Percentiles rank a stretch among this genome's conserved stretches.
These are phyloP conservation scores for Annulohypoxylon bovei DNA, from an alignment of 495 filamentous ascomycete genomes.

Conservation along the genomic window DNA sequence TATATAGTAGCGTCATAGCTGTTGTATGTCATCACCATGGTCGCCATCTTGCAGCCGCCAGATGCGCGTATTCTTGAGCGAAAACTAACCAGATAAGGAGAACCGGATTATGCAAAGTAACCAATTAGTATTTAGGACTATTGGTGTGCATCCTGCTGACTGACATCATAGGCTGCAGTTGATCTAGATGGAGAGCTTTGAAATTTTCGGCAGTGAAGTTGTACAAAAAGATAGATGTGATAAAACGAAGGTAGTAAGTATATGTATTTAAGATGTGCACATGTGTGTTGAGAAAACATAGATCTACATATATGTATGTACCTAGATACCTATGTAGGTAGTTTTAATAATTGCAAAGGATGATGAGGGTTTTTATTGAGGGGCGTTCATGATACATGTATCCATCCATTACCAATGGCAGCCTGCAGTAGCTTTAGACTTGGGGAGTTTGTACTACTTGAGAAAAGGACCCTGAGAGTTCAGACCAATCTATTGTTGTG, in stretches of 20 bases:
- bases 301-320: background rate
- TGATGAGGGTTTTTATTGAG: background rate
- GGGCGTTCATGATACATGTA: constrained; percentile 1
- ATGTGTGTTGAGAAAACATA: background rate
- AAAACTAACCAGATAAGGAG: constrained; percentile 4
- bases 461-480: constrained; percentile 25
- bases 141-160: constrained; percentile 15
- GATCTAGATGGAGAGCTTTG: constrained; percentile 2
- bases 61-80: constrained; percentile 12
- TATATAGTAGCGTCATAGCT: constrained; percentile 7
- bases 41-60: constrained; percentile 26
- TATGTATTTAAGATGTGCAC: too few relatives aligned
- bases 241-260: too few relatives aligned
- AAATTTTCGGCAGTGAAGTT: constrained; percentile 11
- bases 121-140: constrained; percentile 5
- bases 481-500: constrained; percentile 11
- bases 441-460: constrained; percentile 29
- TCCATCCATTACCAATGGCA: constrained; percentile 5
- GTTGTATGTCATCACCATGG: constrained; percentile 27
- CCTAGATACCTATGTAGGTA: background rate
- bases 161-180: constrained; percentile 33
- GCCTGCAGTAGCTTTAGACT: constrained; percentile 16
- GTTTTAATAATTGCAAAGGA: background rate
- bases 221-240: background rate
- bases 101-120: background rate